Conservation (phyloP, 192 early-diverging fungal genomes). For the Coemansia sp. region DNA sequence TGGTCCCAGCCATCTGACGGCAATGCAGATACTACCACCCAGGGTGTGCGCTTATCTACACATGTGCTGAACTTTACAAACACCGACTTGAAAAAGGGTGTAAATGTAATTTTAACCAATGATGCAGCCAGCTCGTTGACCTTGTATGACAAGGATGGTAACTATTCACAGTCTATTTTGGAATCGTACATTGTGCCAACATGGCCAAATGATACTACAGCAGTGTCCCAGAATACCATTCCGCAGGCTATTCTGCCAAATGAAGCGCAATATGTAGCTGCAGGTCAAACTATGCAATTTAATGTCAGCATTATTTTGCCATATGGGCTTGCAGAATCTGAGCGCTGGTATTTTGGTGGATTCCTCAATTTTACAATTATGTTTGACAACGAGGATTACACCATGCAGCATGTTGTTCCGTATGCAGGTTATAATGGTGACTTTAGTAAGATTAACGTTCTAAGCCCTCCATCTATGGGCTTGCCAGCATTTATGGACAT, state of each 20-base stretch:
- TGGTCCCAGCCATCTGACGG: not conserved
- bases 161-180: slow-evolving; percentile 2
- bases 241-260: not conserved
- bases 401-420: slow-evolving; percentile 1
- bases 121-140: not conserved
- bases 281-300: not conserved
- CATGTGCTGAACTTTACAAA: slow-evolving; percentile 4
- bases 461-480: not conserved
- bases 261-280: not conserved
- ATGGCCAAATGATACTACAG: not conserved
- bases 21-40: not conserved
- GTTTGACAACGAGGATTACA: not conserved
- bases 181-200: not conserved
- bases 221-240: not conserved
- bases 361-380: slow-evolving; percentile 1
- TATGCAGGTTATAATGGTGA: slow-evolving; percentile 10
- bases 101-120: slow-evolving; percentile 5
- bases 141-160: slow-evolving; percentile 6
- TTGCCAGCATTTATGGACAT: not conserved
- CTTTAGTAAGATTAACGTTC: not conserved
- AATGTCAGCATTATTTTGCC: slow-evolving; percentile 2
- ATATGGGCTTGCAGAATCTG: not conserved
- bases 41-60: not conserved
- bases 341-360: slow-evolving; percentile 9
- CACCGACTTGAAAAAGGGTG: not conserved